A percentile compares a stretch with the other conserved stretches of the same genome.
These are phyloP conservation scores for Helminthosporium solani DNA, from an alignment of 2,329 filamentous ascomycete species.

Conservation along the genomic window DNA sequence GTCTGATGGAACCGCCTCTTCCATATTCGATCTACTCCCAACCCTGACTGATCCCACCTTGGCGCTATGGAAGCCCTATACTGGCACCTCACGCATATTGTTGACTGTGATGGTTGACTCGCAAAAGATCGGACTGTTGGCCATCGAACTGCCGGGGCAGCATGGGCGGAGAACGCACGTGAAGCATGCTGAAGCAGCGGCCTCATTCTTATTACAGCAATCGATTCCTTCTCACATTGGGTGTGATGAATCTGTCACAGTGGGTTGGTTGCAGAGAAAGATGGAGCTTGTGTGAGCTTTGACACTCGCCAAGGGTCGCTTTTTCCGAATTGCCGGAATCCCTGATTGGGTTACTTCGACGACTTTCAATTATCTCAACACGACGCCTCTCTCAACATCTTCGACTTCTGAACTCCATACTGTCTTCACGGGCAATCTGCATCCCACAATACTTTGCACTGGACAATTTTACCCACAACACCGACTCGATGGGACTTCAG, in stretches of 20 bases:
- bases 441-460: no score
- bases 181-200: conserved; percentile 45
- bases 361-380: conserved; percentile 1
- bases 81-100: conserved; percentile 34
- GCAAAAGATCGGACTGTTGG: conserved; percentile 13
- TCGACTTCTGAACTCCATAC: background rate
- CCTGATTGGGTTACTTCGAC: background rate
- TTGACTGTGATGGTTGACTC: conserved; percentile 12
- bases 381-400: conserved; percentile 1
- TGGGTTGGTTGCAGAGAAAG: conserved; percentile 7
- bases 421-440: background rate
- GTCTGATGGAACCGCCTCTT: conserved; percentile 13
- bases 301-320: conserved; percentile 24
- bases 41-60: conserved; percentile 6
- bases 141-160: conserved; percentile 11
- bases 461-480: background rate
- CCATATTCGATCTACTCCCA: conserved; percentile 2
- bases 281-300: conserved; percentile 22
- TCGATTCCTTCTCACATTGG: conserved; percentile 26
- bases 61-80: conserved; percentile 24
- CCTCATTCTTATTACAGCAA: conserved; percentile 36
- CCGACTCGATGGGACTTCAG: conserved; percentile 35
- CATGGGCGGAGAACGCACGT: conserved; percentile 30
- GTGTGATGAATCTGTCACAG: conserved; percentile 6
- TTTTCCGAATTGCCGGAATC: background rate